Evolutionary conservation across 176 grass and related monocot species (phyloP), one percentile per base, ranked within the genome.

Genomic region (Musa troglodytarum): DNA sequence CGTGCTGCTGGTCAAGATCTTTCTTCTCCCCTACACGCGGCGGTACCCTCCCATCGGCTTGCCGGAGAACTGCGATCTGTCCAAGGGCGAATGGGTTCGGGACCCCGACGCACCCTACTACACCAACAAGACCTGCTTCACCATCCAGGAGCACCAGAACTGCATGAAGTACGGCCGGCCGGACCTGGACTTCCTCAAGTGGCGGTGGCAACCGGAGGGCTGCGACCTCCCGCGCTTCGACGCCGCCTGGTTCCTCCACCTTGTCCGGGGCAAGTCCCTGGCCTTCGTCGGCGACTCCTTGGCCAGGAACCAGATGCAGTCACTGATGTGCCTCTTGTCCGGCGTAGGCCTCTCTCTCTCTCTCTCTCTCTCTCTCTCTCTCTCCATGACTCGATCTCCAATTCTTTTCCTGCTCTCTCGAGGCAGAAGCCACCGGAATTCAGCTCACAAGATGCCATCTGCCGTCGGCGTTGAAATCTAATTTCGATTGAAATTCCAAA

Each of bases 111-210:
- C 25, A 26, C 82, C 90, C 1, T 87, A 89, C 84, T 93, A 93
- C 82, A 89, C 82, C 11, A 85, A 89, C 77, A 52, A 8, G 51
- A 87, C 28, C 68, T 93, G 91, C 79, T 64, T 61, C 43, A 25
- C 63, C 20, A 93, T 93, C 77, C 87, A 93, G 78, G 91, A 89
- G 82, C 85, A 89, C 85, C 91, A 93, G 82, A 93, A 93, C 80
- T 93, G 91, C 85, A 81, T 93, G 58, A 89, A 87, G 82, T 89
- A 90, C 56, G 91, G 87, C 13, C 71, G 85, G 15, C 91, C 87
- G 0, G 87, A 93, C 85, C 75, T 66, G 25, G 85, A 82, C 0
- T 93, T 87, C 78, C 76, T 93, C 0, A 12, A 21, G 9, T 94
- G 91, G 91, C 77, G 76, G 1, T 88, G 87, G 16, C 53, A 49